phyloP scores from a whole-genome alignment of 2,329 filamentous ascomycete species.

The Fusarium pininemorale region DNA sequence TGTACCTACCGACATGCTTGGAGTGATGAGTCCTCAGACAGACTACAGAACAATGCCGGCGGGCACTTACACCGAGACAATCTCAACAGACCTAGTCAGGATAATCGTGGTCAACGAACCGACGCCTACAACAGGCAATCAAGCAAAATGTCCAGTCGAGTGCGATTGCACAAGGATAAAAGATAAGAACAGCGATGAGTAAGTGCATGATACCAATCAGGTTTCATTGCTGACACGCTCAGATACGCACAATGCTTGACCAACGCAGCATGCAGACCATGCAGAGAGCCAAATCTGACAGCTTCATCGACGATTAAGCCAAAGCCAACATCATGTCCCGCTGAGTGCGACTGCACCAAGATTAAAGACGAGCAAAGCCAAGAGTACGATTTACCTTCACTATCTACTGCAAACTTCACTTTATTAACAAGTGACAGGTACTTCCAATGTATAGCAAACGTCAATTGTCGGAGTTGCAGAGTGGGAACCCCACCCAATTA shows the following conservation, averaged over 20 bases:
- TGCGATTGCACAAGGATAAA: slow-evolving; percentile 43
- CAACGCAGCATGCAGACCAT: slow-evolving; percentile 39
- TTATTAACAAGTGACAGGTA: slow-evolving; percentile 36
- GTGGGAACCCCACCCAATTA: not conserved
- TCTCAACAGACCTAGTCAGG: slow-evolving; percentile 18
- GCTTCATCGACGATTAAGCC: not conserved
- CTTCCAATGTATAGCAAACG: slow-evolving; percentile 49
- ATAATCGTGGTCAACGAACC: slow-evolving; percentile 33
- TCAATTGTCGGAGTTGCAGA: slow-evolving; percentile 38
- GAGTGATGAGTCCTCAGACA: not conserved
- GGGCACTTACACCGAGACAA: slow-evolving; percentile 39
- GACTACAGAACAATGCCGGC: slow-evolving; percentile 41
- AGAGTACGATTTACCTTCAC: slow-evolving; percentile 31
- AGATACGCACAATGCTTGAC: slow-evolving; percentile 46
- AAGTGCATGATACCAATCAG: not conserved
- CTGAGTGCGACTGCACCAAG: slow-evolving; percentile 36
- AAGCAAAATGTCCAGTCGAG: slow-evolving; percentile 16
- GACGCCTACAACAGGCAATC: slow-evolving; percentile 7
- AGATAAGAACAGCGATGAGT: slow-evolving; percentile 41
- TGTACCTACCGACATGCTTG: not conserved
- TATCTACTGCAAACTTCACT: not conserved
- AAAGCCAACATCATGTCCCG: slow-evolving; percentile 1
- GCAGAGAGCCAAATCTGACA: slow-evolving; percentile 29
- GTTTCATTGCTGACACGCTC: not conserved
- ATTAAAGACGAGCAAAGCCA: slow-evolving; percentile 42